Evolutionary conservation across 306 rosid genomes (phyloP), one percentile per base, ranked within the genome.

Genomic region (Mimosa bimucronata): DNA sequence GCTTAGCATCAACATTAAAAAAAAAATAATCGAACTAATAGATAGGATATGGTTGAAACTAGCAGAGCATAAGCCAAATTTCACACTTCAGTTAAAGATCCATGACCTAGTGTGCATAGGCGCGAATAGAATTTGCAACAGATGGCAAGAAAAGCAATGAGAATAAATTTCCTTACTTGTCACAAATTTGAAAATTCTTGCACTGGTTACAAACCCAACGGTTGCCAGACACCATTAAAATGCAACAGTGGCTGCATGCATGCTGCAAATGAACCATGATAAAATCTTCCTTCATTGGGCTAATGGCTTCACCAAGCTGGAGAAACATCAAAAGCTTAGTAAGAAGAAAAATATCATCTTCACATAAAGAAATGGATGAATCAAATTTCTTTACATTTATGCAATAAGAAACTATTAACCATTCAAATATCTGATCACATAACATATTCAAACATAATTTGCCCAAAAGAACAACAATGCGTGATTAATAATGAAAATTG

Each of bases 261-360:
- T 92, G 91, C 88, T 92, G 97, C 87, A 96, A 84, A 88, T 96
- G 99, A 86, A 96, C 99, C 98, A 96, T 93, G 71, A 96, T 93
- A 80, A 93, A 93, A 84, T 96, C 99, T 79, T 96, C 99, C 94
- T 96, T 96, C 98, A 96, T 96, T 0, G 98, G 98, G 84, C 82
- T 77, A 81, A 96, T 96, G 80, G 98, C 93, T 86, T 96, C 99
- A 78, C 99, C 99, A 74, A 96, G 97, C 99, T 96, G 91, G 75
- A 84, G 73, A 82, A 79, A 67, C 62, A 74, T 58, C 69, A 81
- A 69, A 58, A 55, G 74, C 52, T 77, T 77, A 21, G 44, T 75
- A 76, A 77, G 78, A 77, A 55, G 34, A 79, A 66, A 57, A 74
- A 15, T 28, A 73, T 44, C 28, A 48, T 42, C 25, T 64, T 57